Percentiles rank a stretch among this genome's conserved stretches.
Conservation (phyloP, 2,329 filamentous ascomycete genomes). For the Trichoderma gracile region DNA sequence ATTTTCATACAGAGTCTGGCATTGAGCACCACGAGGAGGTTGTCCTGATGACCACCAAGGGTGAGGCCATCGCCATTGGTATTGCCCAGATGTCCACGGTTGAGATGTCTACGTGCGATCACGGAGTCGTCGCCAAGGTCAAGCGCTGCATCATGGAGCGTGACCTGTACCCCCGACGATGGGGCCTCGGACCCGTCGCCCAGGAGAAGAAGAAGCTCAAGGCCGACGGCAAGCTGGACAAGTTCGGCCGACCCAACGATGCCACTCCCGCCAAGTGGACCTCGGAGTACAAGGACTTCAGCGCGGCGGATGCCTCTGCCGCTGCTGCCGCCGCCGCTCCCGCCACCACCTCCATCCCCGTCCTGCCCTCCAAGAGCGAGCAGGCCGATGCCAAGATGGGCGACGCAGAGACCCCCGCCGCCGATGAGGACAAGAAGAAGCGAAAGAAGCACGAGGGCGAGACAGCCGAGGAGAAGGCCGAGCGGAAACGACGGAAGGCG, state of each 20-base stretch:
- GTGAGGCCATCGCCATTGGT: constrained; percentile 93
- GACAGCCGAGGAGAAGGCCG: constrained; percentile 66
- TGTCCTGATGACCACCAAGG: constrained; percentile 98
- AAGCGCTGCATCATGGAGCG: constrained; percentile 99
- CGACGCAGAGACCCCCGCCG: constrained; percentile 43
- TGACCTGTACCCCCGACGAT: constrained; percentile 93
- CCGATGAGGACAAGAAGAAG: constrained; percentile 62
- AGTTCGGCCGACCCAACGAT: constrained; percentile 92
- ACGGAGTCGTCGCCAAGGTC: constrained; percentile 97
- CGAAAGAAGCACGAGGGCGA: constrained; percentile 83
- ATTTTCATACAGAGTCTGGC: constrained; percentile 63
- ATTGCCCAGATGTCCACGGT: constrained; percentile 98
- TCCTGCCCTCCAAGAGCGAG: constrained; percentile 38
- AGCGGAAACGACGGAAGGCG: constrained; percentile 60
- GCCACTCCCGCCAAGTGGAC: constrained; percentile 93
- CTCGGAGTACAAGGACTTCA: constrained; percentile 88
- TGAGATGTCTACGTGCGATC: constrained; percentile 94
- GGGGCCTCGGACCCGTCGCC: constrained; percentile 92
- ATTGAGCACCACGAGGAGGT: constrained; percentile 97
- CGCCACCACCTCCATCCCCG: constrained; percentile 37
- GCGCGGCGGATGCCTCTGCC: constrained; percentile 52
- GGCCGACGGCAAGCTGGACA: constrained; percentile 95
- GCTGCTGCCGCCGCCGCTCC: constrained; percentile 47
- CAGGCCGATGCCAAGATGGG: constrained; percentile 40
- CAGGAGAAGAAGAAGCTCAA: constrained; percentile 99